Evolutionary conservation across 1,284 basidiomycete genomes (phyloP), one percentile per base, ranked within the genome.

Genomic region (Cutaneotrichosporon daszewskae): DNA sequence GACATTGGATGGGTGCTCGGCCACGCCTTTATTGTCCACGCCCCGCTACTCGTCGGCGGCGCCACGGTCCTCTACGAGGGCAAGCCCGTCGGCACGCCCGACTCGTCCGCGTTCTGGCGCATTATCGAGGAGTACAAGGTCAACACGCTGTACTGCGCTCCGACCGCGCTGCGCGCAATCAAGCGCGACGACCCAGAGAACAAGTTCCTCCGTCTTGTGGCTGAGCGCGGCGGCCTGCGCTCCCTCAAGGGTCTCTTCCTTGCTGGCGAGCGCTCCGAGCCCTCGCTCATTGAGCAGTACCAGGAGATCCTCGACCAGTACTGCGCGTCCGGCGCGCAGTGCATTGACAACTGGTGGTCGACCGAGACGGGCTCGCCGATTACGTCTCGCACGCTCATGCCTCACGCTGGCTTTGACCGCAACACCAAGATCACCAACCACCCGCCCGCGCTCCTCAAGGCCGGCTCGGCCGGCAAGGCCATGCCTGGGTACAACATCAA

Each of bases 1-100:
- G 91, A 96, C 64, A 79, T 96, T 42, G 91, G 91, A 55, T 96
- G 91, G 91, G 92, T 96, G 71, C 95, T 91, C 5, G 91, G 91
- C 22, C 91, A 95, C 74, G 87, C 86, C 11, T 91, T 94, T 75
- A 94, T 95, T 66, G 78, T 95, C 53, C 95, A 94, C 68, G 91
- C 91, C 11, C 92, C 92, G 3, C 79, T 95, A 41, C 76, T 80
- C 48, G 60, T 51, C 64, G 91, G 91, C 49, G 84, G 88, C 25
- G 79, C 87, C 7, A 94, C 91, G 12, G 84, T 82, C 54, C 83
- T 95, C 44, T 95, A 95, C 72, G 92, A 95, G 74, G 87, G 84
- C 37, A 96, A 91, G 11, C 92, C 91, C 25, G 81, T 94, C 51
- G 95, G 95, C 76, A 40, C 64, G 14, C 91, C 91, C 13, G 86